phyloP scores from a whole-genome alignment of 1,284 basidiomycete genomes.

The Neotropicomus parvogracilis region DNA sequence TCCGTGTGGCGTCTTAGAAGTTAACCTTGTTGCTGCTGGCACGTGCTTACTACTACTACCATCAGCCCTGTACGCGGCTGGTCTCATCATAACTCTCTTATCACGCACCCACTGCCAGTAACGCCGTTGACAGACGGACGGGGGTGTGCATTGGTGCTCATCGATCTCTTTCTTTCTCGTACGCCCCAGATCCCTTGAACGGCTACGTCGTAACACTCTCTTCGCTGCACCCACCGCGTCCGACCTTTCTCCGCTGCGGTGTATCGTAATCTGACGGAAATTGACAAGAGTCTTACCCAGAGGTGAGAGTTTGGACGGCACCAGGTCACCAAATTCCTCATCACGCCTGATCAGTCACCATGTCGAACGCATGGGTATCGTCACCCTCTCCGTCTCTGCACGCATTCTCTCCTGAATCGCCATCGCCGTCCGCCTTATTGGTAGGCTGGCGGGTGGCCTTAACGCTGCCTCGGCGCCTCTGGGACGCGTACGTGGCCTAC shows the following conservation, averaged over 20 bases:
- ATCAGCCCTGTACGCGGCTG: constrained; percentile 11
- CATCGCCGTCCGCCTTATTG: constrained; percentile 8
- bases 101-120: constrained; percentile 1
- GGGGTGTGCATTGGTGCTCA: neutral
- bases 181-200: too few relatives aligned
- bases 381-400: constrained; percentile 9
- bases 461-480: constrained; percentile 33
- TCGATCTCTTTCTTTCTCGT: too few relatives aligned
- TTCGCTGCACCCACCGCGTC: constrained; percentile 1
- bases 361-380: constrained; percentile 7
- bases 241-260: constrained; percentile 23
- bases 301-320: neutral
- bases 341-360: constrained; percentile 11
- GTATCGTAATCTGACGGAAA: constrained; percentile 22
- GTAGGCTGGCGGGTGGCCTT: constrained; percentile 10
- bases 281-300: constrained; percentile 10
- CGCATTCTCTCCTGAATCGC: neutral
- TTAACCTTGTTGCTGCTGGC: constrained; percentile 12
- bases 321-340: constrained; percentile 2
- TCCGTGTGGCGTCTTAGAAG: constrained; percentile 11
- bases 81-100: neutral
- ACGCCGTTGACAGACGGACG: neutral
- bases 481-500: constrained; percentile 57
- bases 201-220: constrained; percentile 11
- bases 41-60: constrained; percentile 11